These are phyloP conservation scores for Leishmania turanica DNA, from an alignment of 208 protist species.

Conservation along the genomic window DNA sequence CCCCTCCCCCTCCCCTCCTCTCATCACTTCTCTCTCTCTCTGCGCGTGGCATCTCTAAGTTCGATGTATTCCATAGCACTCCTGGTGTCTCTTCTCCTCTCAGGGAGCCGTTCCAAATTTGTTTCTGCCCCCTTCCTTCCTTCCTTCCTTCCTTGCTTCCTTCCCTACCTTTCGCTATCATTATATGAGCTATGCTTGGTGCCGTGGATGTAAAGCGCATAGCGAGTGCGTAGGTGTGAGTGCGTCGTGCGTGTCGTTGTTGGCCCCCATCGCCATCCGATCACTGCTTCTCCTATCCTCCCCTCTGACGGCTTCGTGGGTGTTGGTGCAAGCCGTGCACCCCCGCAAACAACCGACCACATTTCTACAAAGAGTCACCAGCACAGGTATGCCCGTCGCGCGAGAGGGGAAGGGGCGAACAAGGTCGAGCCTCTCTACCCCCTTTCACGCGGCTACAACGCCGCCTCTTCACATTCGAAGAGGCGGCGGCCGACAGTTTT, in stretches of 20 bases:
- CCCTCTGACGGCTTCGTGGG: neutral
- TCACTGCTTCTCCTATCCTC: neutral
- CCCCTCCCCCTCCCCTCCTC: neutral
- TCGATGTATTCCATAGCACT: conserved; percentile 5
- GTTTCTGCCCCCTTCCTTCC: neutral
- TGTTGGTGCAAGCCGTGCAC: neutral
- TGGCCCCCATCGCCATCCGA: neutral
- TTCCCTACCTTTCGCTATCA: neutral
- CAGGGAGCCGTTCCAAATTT: neutral
- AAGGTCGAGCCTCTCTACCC: neutral
- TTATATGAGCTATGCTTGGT: neutral
- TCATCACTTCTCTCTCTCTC: neutral
- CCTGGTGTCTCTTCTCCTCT: neutral
- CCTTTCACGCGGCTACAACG: neutral
- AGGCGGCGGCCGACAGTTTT: neutral
- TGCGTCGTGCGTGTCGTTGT: neutral
- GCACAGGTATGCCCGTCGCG: neutral
- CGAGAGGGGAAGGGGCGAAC: neutral
- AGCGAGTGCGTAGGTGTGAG: conserved; percentile 1
- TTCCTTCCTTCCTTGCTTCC: neutral
- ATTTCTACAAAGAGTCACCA: neutral
- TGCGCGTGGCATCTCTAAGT: neutral
- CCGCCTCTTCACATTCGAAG: conserved; percentile 5
- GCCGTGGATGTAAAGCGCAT: neutral
- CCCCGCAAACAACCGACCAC: neutral